Evolutionary conservation across 257 asterid species (phyloP), one percentile per base, ranked within the genome.

Genomic region (Knoxia roxburghii): DNA sequence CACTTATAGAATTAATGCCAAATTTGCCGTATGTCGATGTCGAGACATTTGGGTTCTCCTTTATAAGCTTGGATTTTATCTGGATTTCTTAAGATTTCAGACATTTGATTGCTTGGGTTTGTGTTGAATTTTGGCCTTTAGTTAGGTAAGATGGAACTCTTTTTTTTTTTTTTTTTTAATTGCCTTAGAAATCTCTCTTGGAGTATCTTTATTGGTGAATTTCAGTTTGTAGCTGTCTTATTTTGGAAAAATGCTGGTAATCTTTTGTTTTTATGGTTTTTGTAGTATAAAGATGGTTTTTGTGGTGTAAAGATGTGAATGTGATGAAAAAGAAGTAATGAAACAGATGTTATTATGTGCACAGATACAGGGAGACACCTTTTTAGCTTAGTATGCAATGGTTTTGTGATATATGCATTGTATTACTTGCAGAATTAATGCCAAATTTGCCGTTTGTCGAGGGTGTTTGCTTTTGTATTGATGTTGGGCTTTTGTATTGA

Each of bases 11-110:
- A 24, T 40, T 39, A 5, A 40, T n/a, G 21, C 17, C 53, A 1
- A n/a, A 40, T 53, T 40, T 54, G 56, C 64, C 54, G 55, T 55
- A 53, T 54, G 55, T 40, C 40, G 71, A 14, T n/a, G n/a, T n/a
- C n/a, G n/a, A n/a, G n/a, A n/a, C n/a, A n/a, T n/a, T n/a, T n/a
- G n/a, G n/a, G n/a, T n/a, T n/a, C n/a, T n/a, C n/a, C n/a, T n/a
- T n/a, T n/a, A n/a, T n/a, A n/a, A n/a, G n/a, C n/a, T n/a, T n/a
- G n/a, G n/a, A n/a, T n/a, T n/a, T n/a, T n/a, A n/a, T n/a, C n/a
- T n/a, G n/a, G n/a, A n/a, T n/a, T n/a, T n/a, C n/a, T n/a, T n/a
- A n/a, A n/a, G n/a, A n/a, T n/a, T n/a, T n/a, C n/a, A n/a, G n/a
- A n/a, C n/a, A n/a, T n/a, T n/a, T n/a, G n/a, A n/a, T n/a, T n/a